A percentile compares a stretch with the other conserved stretches of the same genome.
Evolutionary conservation across 192 early-diverging fungal genomes (phyloP).

Genomic region (Coemansia sp.): DNA sequence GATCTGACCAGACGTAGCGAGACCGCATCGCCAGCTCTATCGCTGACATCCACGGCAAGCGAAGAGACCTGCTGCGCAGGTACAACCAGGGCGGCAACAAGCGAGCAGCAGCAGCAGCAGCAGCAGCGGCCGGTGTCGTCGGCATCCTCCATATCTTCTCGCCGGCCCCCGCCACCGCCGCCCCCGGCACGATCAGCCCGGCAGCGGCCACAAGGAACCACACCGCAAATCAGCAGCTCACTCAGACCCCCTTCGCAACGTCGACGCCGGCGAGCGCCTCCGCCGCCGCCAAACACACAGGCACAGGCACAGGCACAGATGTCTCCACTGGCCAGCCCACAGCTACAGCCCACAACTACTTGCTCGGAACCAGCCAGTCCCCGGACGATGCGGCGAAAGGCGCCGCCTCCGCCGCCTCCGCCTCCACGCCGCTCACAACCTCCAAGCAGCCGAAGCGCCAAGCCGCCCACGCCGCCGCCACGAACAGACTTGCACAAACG

Average conservation of each 20-base stretch:
- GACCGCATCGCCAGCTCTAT: constrained; percentile 32
- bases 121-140: constrained; percentile 25
- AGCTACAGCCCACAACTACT: neutral
- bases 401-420: constrained; percentile 29
- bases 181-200: neutral
- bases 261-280: constrained; percentile 31
- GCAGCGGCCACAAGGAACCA: constrained; percentile 1
- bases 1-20: constrained; percentile 5
- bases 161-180: neutral
- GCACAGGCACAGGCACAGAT: neutral
- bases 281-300: constrained; percentile 23
- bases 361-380: constrained; percentile 4
- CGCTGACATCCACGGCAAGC: constrained; percentile 38
- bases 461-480: constrained; percentile 10
- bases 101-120: constrained; percentile 11
- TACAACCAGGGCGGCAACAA: constrained; percentile 1
- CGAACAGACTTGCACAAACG: constrained; percentile 2
- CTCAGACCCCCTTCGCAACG: neutral
- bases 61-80: constrained; percentile 41
- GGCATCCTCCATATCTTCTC: neutral
- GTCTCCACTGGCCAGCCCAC: neutral
- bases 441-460: constrained; percentile 4
- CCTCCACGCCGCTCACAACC: constrained; percentile 9
- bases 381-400: constrained; percentile 22
- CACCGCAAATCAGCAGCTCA: constrained; percentile 5